Evolutionary conservation across 148 eudicot genomes (phyloP).

Genomic region (Persicaria maculosa): DNA sequence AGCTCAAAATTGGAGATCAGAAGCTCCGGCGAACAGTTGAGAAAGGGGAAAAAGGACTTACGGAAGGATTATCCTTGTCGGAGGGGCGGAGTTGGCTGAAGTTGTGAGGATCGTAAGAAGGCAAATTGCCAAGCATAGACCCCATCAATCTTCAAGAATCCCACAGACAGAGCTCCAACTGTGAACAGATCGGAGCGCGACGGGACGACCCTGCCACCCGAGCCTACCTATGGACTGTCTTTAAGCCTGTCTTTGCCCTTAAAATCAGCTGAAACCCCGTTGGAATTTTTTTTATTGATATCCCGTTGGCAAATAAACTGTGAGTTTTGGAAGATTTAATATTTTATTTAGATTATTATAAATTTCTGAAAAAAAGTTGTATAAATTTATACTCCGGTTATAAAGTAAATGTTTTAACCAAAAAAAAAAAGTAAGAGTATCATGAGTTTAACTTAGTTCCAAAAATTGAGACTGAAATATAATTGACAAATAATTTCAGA

Average conservation of each 20-base stretch:
- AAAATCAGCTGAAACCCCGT: no score
- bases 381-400: no score
- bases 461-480: no score
- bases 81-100: conserved; percentile 83
- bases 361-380: no score
- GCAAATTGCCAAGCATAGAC: conserved; percentile 62
- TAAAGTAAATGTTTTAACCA: no score
- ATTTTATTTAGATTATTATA: no score
- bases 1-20: not conserved
- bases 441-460: no score
- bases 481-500: no score
- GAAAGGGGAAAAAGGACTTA: conserved; percentile 18
- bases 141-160: conserved; percentile 31
- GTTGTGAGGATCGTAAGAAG: conserved; percentile 74
- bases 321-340: no score
- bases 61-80: conserved; percentile 75
- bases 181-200: not conserved
- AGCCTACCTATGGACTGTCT: not conserved
- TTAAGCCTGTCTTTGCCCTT: not conserved
- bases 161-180: not conserved
- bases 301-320: no score
- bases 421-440: no score
- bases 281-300: no score
- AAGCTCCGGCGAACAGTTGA: conserved; percentile 1
- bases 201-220: not conserved